Evolutionary conservation across 345 rosid genomes (phyloP), one percentile per base, ranked within the genome.

Genomic region (Linum usitatissimum): DNA sequence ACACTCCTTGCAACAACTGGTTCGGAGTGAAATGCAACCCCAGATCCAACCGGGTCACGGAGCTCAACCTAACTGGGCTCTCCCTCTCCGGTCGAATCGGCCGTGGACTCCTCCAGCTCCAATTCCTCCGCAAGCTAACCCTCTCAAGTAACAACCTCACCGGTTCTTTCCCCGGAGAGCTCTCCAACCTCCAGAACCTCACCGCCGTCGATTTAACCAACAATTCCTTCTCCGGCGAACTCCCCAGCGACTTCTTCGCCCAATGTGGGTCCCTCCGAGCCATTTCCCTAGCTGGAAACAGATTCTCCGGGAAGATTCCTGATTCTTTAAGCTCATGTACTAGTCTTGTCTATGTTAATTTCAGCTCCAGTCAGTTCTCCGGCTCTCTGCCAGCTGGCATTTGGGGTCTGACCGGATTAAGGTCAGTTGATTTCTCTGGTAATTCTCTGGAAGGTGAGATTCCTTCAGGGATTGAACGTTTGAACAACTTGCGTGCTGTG

Each of bases 1-100:
- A 83, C 74, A 80, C 53, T 71, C 84, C 97, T 42, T 94, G 99
- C 28, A 23, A 23, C 70, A 69, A 69, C 66, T 90, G 97, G 97
- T 55, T 55, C 34, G 97, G 97, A 38, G 90, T 88, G 58, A 80
- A 71, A 58, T 94, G 99, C 67, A 85, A 83, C 81, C 92, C 95
- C 1, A 67, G 79, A 61, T 75, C 86, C 30, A 82, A 78, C 62
- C 83, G 97, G 57, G 96, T 94, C 66, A 80, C 84, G 6, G 89
- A 86, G 70, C 77, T 94, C 45, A 70, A 65, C 66, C 92, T 53
- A 90, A 86, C 7, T 82, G 84, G 28, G 28, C 28, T 23, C 74
- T 84, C 89, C 66, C 87, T 94, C 9, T 85, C 96, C 39, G 97
- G 99, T 57, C 82, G 80, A 74, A 80, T 86, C 66, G 96, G 97